A percentile compares a stretch with the other conserved stretches of the same genome.
phyloP scores from a whole-genome alignment of 331 rosid species.

The Pyracantha coccinea region DNA sequence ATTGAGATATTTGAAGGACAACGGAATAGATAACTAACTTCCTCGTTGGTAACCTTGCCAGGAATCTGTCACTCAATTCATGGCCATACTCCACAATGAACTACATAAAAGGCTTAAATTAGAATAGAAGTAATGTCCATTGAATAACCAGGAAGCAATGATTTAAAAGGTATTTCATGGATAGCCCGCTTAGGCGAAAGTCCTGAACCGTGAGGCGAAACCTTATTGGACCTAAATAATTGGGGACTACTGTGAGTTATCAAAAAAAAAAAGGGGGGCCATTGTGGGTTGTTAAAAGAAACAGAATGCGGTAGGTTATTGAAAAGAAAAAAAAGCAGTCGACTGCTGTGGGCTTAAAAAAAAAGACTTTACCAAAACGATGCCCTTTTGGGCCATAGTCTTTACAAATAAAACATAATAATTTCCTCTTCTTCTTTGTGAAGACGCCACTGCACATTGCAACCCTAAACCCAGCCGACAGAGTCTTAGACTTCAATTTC shows the following conservation, averaged over 20 bases:
- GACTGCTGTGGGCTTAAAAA: background rate
- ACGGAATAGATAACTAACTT: too few species aligned
- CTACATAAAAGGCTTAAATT: too few species aligned
- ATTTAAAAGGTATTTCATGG: background rate
- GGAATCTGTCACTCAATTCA: too few species aligned
- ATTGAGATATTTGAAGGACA: too few species aligned
- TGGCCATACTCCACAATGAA: too few species aligned
- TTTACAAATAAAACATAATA: too few species aligned
- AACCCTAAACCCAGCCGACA: background rate
- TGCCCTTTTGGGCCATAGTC: background rate
- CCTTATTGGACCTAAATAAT: background rate
- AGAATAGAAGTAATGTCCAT: too few species aligned
- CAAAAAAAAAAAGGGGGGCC: too few species aligned
- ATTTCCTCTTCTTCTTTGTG: background rate
- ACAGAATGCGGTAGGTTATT: background rate
- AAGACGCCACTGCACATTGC: background rate
- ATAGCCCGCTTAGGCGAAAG: background rate
- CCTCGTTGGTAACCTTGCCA: too few species aligned
- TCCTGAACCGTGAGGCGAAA: background rate
- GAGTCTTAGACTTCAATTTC: background rate
- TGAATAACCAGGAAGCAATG: too few species aligned
- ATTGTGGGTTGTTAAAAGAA: too few species aligned
- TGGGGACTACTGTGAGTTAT: background rate
- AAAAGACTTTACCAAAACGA: background rate
- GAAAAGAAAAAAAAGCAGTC: too few species aligned